Conservation (phyloP, 2,329 filamentous ascomycete genomes). For the Geoglossum cookeanum region DNA sequence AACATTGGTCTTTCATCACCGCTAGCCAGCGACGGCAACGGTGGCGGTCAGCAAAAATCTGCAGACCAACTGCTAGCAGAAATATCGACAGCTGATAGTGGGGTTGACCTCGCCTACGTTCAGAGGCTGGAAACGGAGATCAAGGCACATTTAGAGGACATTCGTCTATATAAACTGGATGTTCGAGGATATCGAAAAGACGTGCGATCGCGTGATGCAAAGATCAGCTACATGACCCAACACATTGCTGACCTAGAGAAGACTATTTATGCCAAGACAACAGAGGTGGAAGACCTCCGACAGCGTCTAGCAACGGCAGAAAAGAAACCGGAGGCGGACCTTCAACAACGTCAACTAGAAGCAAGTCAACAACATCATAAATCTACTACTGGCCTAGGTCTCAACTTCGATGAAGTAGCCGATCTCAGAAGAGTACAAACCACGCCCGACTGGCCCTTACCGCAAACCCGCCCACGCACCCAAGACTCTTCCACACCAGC, state of each 20-base stretch:
- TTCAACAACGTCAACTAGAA: background rate
- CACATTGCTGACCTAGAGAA: background rate
- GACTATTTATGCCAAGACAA: background rate
- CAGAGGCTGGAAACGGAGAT: conserved; percentile 20
- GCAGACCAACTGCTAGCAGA: too few species aligned
- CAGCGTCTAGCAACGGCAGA: background rate
- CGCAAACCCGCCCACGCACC: background rate
- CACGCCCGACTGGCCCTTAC: background rate
- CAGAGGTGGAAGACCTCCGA: background rate
- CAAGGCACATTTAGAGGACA: conserved; percentile 26
- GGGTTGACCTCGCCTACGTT: conserved; percentile 7
- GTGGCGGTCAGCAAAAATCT: too few species aligned
- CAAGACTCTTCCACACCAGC: background rate
- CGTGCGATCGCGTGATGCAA: conserved; percentile 13
- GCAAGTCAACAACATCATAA: background rate
- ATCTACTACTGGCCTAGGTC: background rate
- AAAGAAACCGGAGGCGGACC: background rate
- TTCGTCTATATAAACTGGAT: conserved; percentile 30
- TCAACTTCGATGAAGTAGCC: background rate
- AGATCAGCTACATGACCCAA: conserved; percentile 5
- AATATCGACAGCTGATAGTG: background rate
- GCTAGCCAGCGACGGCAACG: background rate
- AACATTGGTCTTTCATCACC: background rate
- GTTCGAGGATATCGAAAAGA: conserved; percentile 26
- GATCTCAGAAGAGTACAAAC: background rate